Evolutionary conservation across 1,139 yeast species (phyloP), one percentile per base, ranked within the genome.

Genomic region (Pichia sp.): DNA sequence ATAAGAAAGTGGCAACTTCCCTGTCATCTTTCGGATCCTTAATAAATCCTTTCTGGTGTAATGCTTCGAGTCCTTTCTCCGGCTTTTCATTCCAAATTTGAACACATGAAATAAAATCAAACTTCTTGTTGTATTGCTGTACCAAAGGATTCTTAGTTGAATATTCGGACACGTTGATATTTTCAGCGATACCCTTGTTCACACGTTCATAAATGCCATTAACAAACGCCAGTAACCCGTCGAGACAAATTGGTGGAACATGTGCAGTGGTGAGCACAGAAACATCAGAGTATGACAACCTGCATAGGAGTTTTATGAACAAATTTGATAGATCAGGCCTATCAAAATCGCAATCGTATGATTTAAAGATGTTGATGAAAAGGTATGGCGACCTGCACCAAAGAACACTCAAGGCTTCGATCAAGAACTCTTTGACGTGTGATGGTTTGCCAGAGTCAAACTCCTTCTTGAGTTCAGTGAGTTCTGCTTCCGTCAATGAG

Each of bases 231-330:
- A 91, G 65, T 3, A 91, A 59, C 2, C 97, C 95, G 52, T 91
- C 97, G 32, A 91, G 65, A 52, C 97, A 91, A 10, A 88, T 71
- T 1, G 97, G 96, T 0, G 98, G 97, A 2, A 91, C 95, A 51
- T 76, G 80, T 26, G 83, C 85, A 0, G 96, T 84, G 0, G 94
- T 80, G 50, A 72, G 65, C 6, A 62, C 48, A 0, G 95, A 91
- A 16, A 87, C 72, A 49, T 85, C 94, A 0, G 96, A 93, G 32
- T 83, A 69, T 0, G 95, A 77, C 29, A 85, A 64, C 37, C 81
- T 72, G 43, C 94, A 78, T 37, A 93, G 66, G 38, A 81, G 74
- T 33, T 81, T 81, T 34, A 91, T 58, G 20, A 84, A 63, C 30
- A 74, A 74, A 18, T 71, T 72, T n/a, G 94, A 70, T 40, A 93